These are phyloP conservation scores for Tripterygium wilfordii DNA, from an alignment of 177 flowering plant species.

Conservation along the genomic window DNA sequence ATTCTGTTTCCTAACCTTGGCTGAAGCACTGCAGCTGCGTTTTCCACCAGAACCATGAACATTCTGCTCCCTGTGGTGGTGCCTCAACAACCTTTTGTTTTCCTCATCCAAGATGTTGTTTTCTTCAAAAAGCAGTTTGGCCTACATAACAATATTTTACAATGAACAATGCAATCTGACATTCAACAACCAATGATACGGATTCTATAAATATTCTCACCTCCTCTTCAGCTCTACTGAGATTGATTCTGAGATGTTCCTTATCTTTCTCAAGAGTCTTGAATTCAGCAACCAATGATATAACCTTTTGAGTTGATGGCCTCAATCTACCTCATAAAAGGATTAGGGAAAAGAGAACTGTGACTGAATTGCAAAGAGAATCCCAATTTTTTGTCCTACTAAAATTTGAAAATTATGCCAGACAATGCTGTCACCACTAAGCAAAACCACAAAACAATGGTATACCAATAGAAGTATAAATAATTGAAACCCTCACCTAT, in stretches of 20 bases:
- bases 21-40: slow-evolving; percentile 39
- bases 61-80: slow-evolving; percentile 33
- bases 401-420: neutral
- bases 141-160: slow-evolving; percentile 53
- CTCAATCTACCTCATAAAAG: slow-evolving; percentile 37
- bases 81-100: slow-evolving; percentile 58
- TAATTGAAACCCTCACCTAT: slow-evolving; percentile 57
- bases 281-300: slow-evolving; percentile 49
- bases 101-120: slow-evolving; percentile 59
- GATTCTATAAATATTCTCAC: slow-evolving; percentile 24
- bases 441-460: no score
- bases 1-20: slow-evolving; percentile 82
- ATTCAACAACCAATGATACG: no score
- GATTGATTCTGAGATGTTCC: slow-evolving; percentile 61
- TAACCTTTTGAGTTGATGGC: slow-evolving; percentile 40
- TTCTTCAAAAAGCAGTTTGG: slow-evolving; percentile 52
- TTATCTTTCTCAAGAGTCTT: slow-evolving; percentile 50
- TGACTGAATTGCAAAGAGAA: neutral
- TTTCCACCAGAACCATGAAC: slow-evolving; percentile 48
- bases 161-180: no score
- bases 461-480: no score
- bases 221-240: slow-evolving; percentile 75
- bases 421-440: neutral
- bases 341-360: neutral
- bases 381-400: no score